Conservation (phyloP, 2,329 filamentous ascomycete genomes). For the Chrysosporium keratinophilum region DNA sequence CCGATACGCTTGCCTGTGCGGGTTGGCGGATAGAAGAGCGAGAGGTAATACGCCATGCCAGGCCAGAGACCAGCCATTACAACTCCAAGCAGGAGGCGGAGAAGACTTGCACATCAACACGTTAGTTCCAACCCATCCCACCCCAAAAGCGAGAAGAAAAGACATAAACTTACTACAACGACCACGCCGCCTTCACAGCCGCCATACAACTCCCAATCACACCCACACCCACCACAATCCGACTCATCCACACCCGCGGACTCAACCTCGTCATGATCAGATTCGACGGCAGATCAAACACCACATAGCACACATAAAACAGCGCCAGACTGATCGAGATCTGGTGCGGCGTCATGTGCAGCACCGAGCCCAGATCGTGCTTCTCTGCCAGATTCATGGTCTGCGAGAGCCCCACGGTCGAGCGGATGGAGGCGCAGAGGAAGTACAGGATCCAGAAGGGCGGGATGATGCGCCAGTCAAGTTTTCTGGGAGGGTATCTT, state of each 20-base stretch:
- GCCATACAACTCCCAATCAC: conserved; percentile 75
- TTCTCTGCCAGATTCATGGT: conserved; percentile 68
- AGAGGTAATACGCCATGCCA: conserved; percentile 86
- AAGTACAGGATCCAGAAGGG: conserved; percentile 90
- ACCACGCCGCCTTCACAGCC: conserved; percentile 72
- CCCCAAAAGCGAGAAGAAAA: too few relatives aligned
- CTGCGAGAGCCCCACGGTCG: conserved; percentile 86
- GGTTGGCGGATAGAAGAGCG: conserved; percentile 81
- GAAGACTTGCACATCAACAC: conserved; percentile 42
- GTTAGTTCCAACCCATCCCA: neutral
- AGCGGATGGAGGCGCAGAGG: conserved; percentile 80
- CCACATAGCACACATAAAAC: conserved; percentile 85
- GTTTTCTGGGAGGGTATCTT: conserved; percentile 34
- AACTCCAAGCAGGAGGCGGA: conserved; percentile 72
- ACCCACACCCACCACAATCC: conserved; percentile 80
- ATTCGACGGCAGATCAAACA: conserved; percentile 83
- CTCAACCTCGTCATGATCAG: conserved; percentile 77
- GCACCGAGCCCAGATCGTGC: conserved; percentile 64
- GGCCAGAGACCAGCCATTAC: conserved; percentile 94
- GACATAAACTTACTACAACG: conserved; percentile 57
- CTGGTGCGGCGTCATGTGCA: conserved; percentile 62
- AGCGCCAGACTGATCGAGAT: conserved; percentile 74
- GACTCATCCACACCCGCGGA: conserved; percentile 81
- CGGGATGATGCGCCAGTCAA: conserved; percentile 51
- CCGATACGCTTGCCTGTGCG: conserved; percentile 80